Percentiles rank a stretch among this genome's conserved stretches.
phyloP scores from a whole-genome alignment of 1,284 basidiomycete species.

The Xanthoconium separans region DNA sequence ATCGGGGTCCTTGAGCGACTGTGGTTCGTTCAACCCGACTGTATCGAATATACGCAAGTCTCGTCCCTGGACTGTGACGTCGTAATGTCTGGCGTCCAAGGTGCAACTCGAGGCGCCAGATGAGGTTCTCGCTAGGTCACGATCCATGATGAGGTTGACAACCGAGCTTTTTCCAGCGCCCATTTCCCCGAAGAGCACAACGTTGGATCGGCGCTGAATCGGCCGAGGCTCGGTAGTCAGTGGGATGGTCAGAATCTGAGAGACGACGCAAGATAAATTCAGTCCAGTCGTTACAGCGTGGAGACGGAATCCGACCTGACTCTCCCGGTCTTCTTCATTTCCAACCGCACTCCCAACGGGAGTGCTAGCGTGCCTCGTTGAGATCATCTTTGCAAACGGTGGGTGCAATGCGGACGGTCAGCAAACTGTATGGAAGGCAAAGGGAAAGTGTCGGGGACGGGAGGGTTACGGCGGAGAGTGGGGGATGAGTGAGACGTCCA shows the following conservation, averaged over 20 bases:
- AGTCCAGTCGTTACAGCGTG: slow-evolving; percentile 1
- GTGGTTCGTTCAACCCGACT: slow-evolving; percentile 32
- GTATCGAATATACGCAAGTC: slow-evolving; percentile 33
- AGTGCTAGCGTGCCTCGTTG: slow-evolving; percentile 8
- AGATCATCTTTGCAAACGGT: background rate
- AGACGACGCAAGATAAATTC: background rate
- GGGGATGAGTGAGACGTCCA: slow-evolving; percentile 1
- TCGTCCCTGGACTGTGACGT: slow-evolving; percentile 18
- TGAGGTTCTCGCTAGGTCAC: slow-evolving; percentile 20
- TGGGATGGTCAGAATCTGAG: slow-evolving; percentile 7
- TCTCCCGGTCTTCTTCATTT: slow-evolving; percentile 3
- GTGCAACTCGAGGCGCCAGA: slow-evolving; percentile 24
- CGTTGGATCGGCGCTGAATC: slow-evolving; percentile 17
- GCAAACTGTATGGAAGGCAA: background rate
- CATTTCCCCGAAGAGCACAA: slow-evolving; percentile 29
- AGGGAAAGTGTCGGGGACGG: background rate
- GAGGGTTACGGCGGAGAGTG: background rate
- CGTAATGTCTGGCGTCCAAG: slow-evolving; percentile 25
- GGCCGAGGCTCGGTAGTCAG: slow-evolving; percentile 9
- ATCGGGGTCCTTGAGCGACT: slow-evolving; percentile 27
- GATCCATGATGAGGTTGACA: slow-evolving; percentile 26
- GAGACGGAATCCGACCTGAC: slow-evolving; percentile 14
- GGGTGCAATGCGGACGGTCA: background rate
- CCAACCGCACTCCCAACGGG: background rate
- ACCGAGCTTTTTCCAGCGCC: slow-evolving; percentile 33